These are phyloP conservation scores for Silene latifolia DNA, from an alignment of 148 eudicot genomes.

Conservation along the genomic window DNA sequence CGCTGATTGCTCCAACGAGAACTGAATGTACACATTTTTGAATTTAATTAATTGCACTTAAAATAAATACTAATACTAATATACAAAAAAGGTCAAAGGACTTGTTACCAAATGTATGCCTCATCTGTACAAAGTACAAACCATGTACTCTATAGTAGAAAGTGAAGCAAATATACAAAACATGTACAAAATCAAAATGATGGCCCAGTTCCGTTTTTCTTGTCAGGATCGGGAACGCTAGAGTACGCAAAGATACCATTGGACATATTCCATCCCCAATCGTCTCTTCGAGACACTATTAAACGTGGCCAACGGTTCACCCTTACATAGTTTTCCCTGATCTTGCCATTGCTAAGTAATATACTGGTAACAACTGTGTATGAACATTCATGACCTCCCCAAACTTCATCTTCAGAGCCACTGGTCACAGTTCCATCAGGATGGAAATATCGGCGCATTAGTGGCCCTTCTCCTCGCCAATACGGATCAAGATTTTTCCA, in stretches of 20 bases:
- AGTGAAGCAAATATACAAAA: not conserved
- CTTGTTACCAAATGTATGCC: no score
- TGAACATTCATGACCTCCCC: conserved; percentile 88
- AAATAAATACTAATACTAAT: no score
- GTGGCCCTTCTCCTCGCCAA: conserved; percentile 54
- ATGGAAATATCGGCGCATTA: conserved; percentile 74
- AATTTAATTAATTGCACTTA: no score
- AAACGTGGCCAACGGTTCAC: conserved; percentile 87
- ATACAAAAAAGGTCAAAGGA: no score
- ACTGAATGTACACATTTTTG: no score
- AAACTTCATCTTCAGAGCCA: conserved; percentile 61
- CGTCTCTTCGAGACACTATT: conserved; percentile 48
- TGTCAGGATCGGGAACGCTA: conserved; percentile 65
- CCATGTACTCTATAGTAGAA: not conserved
- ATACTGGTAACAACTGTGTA: conserved; percentile 64
- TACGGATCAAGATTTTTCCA: conserved; percentile 78
- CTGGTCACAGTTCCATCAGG: conserved; percentile 75
- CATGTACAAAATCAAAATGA: conserved; percentile 10
- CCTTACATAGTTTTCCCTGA: conserved; percentile 81
- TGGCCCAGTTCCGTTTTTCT: conserved; percentile 75
- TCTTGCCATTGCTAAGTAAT: conserved; percentile 35
- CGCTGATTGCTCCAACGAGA: no score
- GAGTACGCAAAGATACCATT: conserved; percentile 54
- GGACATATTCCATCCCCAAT: conserved; percentile 91
- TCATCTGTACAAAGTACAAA: not conserved